phyloP scores from a whole-genome alignment of 768 basidiomycete species.

The Hericium rajendrae region DNA sequence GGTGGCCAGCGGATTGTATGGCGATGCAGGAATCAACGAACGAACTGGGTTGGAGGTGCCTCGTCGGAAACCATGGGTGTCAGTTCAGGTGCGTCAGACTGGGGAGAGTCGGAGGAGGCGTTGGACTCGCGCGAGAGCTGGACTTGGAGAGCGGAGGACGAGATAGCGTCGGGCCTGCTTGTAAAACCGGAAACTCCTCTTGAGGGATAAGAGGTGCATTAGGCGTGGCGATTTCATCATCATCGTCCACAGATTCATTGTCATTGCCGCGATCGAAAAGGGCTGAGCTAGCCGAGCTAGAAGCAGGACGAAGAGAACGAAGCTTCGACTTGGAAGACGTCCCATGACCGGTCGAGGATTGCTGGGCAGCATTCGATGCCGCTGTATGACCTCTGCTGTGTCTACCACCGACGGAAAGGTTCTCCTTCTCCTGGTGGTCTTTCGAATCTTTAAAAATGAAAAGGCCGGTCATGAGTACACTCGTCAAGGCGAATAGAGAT shows the following conservation, averaged over 20 bases:
- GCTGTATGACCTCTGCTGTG: constrained; percentile 4
- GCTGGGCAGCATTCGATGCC: not conserved
- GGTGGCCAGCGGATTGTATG: constrained; percentile 66
- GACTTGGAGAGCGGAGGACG: constrained; percentile 4
- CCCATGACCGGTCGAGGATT: not conserved
- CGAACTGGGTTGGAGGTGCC: constrained; percentile 19
- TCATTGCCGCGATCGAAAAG: constrained; percentile 11
- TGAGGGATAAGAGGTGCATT: constrained; percentile 12
- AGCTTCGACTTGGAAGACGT: constrained; percentile 8
- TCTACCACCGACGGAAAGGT: constrained; percentile 21
- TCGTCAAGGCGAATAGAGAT: not conserved
- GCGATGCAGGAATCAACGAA: constrained; percentile 46
- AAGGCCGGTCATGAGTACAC: not conserved
- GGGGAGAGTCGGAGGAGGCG: constrained; percentile 14
- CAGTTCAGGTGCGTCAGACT: constrained; percentile 7
- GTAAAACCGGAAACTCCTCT: constrained; percentile 10
- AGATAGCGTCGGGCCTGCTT: constrained; percentile 8
- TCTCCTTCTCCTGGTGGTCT: constrained; percentile 37
- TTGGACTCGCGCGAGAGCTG: constrained; percentile 9
- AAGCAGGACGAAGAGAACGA: constrained; percentile 15
- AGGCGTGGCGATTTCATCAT: constrained; percentile 4
- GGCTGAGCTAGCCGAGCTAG: constrained; percentile 3
- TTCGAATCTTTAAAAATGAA: constrained; percentile 38
- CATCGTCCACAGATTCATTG: constrained; percentile 9
- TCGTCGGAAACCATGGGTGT: not conserved